phyloP scores from a whole-genome alignment of 768 basidiomycete species.

The Dentipellis fragilis region DNA sequence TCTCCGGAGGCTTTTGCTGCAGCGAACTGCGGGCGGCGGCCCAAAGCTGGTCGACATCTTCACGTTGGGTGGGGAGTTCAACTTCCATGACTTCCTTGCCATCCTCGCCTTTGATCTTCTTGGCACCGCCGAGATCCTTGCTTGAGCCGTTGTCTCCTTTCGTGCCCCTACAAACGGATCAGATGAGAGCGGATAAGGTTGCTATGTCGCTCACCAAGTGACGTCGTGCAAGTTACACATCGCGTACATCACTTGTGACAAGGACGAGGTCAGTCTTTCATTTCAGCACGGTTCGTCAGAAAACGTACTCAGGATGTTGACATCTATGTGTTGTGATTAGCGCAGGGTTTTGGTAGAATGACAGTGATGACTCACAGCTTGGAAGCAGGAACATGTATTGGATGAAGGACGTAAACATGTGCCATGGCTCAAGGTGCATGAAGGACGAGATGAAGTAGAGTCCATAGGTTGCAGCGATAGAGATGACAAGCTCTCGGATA shows the following conservation, averaged over 20 bases:
- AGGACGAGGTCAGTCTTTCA: conserved; percentile 4
- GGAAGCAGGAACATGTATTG: conserved; percentile 91
- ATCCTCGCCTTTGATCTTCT: conserved; percentile 76
- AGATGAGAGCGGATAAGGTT: background rate
- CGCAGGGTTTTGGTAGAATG: background rate
- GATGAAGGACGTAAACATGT: conserved; percentile 88
- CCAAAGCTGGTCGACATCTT: conserved; percentile 88
- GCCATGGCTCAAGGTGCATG: conserved; percentile 93
- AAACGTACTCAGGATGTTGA: conserved; percentile 68
- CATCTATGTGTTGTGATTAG: conserved; percentile 29
- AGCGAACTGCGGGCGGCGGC: conserved; percentile 62
- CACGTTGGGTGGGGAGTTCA: conserved; percentile 68
- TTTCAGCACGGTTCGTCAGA: background rate
- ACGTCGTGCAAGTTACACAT: conserved; percentile 92
- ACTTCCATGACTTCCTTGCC: conserved; percentile 86
- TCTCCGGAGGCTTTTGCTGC: conserved; percentile 54
- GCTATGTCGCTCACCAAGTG: conserved; percentile 38
- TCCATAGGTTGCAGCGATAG: conserved; percentile 67
- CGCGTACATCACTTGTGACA: conserved; percentile 69
- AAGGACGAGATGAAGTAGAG: conserved; percentile 81
- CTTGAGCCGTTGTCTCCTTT: conserved; percentile 84
- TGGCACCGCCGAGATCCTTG: conserved; percentile 85
- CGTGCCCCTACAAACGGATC: conserved; percentile 52
- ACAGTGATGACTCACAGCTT: conserved; percentile 30
- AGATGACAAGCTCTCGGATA: conserved; percentile 78